Evolutionary conservation across 2,329 filamentous ascomycete species (phyloP).

Genomic region (Celoporthe dispersa): DNA sequence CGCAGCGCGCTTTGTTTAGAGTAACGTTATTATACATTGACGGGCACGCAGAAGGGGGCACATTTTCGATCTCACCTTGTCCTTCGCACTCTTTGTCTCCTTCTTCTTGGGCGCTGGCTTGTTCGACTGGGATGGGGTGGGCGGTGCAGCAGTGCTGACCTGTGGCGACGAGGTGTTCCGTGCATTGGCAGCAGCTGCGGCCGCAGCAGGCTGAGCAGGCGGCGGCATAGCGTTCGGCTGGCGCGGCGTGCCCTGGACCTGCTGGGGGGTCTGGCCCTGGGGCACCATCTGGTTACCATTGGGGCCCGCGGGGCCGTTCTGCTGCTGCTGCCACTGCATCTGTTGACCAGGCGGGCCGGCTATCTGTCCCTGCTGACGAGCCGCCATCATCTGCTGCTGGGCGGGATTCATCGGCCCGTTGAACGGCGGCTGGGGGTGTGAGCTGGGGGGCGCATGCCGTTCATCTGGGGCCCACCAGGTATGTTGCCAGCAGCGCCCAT

Average conservation of each 20-base stretch:
- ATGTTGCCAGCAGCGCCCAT: conserved; percentile 56
- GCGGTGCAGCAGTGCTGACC: conserved; percentile 68
- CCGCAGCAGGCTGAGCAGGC: conserved; percentile 61
- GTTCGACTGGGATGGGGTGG: conserved; percentile 74
- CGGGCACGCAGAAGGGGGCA: conserved; percentile 25
- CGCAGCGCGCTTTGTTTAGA: conserved; percentile 46
- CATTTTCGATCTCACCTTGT: conserved; percentile 61
- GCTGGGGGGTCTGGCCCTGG: conserved; percentile 53
- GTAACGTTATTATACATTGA: conserved; percentile 22
- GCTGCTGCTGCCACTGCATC: conserved; percentile 53
- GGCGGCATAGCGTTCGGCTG: conserved; percentile 68
- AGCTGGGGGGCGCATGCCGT: conserved; percentile 72
- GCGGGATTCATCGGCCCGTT: conserved; percentile 63
- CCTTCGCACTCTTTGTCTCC: conserved; percentile 66
- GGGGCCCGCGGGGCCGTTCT: conserved; percentile 39
- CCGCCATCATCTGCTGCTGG: conserved; percentile 66
- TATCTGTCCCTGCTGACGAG: conserved; percentile 44
- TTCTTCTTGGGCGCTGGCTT: conserved; percentile 83
- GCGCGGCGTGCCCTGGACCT: conserved; percentile 71
- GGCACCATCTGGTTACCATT: conserved; percentile 49
- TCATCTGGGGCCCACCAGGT: conserved; percentile 60
- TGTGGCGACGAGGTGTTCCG: conserved; percentile 66
- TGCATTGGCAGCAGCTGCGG: conserved; percentile 49
- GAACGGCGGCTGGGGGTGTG: conserved; percentile 62
- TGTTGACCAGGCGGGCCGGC: conserved; percentile 45